These are phyloP conservation scores for Prunus dulcis DNA, from an alignment of 306 rosid species.

Conservation along the genomic window DNA sequence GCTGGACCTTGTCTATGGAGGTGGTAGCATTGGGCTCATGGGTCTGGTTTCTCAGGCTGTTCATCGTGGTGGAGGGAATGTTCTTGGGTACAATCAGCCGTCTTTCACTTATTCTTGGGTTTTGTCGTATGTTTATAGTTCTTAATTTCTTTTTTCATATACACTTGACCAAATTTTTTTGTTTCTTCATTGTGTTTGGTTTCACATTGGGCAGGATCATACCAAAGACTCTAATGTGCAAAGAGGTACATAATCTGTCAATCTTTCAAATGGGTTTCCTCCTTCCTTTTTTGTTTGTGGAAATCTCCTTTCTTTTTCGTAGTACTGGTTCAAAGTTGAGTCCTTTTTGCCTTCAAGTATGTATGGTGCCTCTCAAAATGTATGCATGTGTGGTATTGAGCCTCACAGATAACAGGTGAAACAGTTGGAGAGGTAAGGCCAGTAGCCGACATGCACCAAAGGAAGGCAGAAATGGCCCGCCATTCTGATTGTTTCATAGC, in stretches of 20 bases:
- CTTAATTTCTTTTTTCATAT: neutral
- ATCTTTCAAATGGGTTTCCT: slow-evolving; percentile 5
- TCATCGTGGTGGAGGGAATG: slow-evolving; percentile 57
- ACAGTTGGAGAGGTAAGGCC: slow-evolving; percentile 53
- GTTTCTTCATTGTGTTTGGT: slow-evolving; percentile 1
- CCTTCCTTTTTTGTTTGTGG: neutral
- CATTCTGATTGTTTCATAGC: slow-evolving; percentile 63
- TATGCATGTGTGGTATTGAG: slow-evolving; percentile 13
- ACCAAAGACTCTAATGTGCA: slow-evolving; percentile 45
- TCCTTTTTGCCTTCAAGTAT: neutral
- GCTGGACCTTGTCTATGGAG: slow-evolving; percentile 61
- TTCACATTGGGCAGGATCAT: slow-evolving; percentile 35
- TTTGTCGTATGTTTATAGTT: neutral
- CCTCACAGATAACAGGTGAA: slow-evolving; percentile 53
- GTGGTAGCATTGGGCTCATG: slow-evolving; percentile 66
- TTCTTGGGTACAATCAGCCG: slow-evolving; percentile 39
- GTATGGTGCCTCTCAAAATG: neutral
- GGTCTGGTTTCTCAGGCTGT: slow-evolving; percentile 59
- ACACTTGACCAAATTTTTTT: neutral
- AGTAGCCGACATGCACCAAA: slow-evolving; percentile 62
- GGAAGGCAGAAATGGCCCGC: slow-evolving; percentile 73
- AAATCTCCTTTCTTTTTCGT: neutral
- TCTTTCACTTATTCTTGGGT: neutral
- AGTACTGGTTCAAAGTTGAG: neutral
- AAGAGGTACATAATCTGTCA: slow-evolving; percentile 30